These are phyloP conservation scores for Hamigera avellanea DNA, from an alignment of 495 filamentous ascomycete species.

Conservation along the genomic window DNA sequence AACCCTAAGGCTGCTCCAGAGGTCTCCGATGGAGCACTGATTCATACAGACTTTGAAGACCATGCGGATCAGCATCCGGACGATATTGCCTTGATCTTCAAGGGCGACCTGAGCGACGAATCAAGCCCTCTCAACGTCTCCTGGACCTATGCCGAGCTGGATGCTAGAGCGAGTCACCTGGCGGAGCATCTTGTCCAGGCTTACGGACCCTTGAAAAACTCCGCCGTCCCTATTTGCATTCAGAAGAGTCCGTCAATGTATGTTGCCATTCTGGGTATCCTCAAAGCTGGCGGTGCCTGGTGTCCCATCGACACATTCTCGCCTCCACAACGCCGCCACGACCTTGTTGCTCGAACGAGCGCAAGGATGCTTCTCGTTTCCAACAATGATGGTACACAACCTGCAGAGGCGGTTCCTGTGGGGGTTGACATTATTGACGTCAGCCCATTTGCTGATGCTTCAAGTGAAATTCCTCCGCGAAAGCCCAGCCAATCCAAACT, in stretches of 20 bases:
- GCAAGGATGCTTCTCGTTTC: no score
- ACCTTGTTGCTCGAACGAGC: no score
- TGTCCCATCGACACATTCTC: no score
- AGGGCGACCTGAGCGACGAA: conserved; percentile 12
- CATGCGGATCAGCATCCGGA: conserved; percentile 11
- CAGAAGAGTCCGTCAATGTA: conserved; percentile 71
- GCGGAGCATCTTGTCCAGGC: conserved; percentile 11
- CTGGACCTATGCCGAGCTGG: conserved; percentile 22
- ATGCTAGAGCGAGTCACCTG: conserved; percentile 15
- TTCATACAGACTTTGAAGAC: conserved; percentile 19
- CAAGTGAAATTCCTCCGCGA: no score
- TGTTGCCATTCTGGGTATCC: no score
- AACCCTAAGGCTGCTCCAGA: conserved; percentile 3
- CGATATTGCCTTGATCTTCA: conserved; percentile 17
- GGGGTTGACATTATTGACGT: no score
- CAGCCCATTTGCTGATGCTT: no score
- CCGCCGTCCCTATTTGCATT: conserved; percentile 66
- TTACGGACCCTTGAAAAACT: conserved; percentile 12
- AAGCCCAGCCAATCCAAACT: no score
- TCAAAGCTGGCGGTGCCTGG: no score
- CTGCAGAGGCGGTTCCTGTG: no score
- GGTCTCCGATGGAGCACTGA: conserved; percentile 3
- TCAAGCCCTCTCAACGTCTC: conserved; percentile 5
- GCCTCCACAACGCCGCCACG: no score
- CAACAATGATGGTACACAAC: no score